These are phyloP conservation scores for Solanum lignicaule DNA, from an alignment of 257 asterid species.

Conservation along the genomic window DNA sequence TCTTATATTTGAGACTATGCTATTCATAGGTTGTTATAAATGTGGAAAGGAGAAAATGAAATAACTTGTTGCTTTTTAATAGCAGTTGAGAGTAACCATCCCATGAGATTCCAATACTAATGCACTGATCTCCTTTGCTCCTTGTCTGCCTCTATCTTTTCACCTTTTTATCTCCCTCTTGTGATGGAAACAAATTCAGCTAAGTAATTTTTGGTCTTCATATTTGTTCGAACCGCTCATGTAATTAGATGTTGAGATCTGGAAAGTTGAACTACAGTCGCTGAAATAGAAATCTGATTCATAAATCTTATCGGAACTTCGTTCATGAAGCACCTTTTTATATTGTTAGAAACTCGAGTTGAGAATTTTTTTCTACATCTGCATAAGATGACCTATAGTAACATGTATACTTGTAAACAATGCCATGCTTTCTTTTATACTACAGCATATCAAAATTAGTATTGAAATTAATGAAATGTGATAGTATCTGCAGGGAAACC, in stretches of 20 bases:
- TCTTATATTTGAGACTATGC: not conserved
- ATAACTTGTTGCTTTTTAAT: not conserved
- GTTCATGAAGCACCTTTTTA: not conserved
- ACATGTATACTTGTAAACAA: not conserved
- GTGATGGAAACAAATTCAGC: not conserved
- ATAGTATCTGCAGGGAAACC: not conserved
- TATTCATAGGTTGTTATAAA: not conserved
- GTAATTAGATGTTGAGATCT: not conserved
- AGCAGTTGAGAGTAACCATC: not conserved
- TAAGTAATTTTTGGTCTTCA: not conserved
- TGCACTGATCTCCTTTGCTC: not conserved
- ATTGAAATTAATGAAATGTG: not conserved
- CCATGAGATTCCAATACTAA: not conserved
- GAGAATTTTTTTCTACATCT: not conserved
- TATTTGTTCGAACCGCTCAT: not conserved
- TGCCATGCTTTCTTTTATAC: not conserved
- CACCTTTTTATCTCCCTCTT: not conserved
- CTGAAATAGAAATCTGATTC: not conserved
- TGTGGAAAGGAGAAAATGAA: not conserved
- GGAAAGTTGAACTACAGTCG: not conserved
- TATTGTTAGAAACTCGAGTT: not conserved
- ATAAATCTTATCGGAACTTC: not conserved
- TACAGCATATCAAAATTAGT: not conserved
- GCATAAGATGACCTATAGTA: not conserved
- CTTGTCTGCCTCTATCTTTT: not conserved